Base-by-base conservation (phyloP, 306 rosid species). In the Prinsepia uniflora region DNA sequence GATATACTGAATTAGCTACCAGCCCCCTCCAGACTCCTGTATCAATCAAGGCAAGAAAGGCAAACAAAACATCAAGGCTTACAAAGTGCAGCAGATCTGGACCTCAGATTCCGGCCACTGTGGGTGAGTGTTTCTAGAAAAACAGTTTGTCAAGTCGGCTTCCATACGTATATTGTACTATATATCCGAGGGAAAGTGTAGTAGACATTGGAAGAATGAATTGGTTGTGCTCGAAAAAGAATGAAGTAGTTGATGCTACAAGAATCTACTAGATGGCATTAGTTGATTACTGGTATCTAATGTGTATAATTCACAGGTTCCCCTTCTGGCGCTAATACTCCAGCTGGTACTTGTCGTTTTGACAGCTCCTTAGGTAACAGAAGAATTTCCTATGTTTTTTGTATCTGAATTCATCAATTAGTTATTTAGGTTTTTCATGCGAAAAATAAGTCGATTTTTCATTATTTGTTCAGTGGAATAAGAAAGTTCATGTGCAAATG, bases 281-380 rank as follows among this genome's bases (percentile, higher is more conserved):
- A 20, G 46, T 58, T 14, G 15, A 19, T 19, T 56, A 47, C 24
- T 10, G 49, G 68, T 58, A 49, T 72, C 70, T 63, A 40, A 67
- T 50, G 41, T 67, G 34, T 78, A 46, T 76, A 66, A 76, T 75
- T 88, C 71, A 73, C 91, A 94, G 98, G 96, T 77, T 90, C 96
- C 82, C 96, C 96, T 78, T 75, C 91, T n/a, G 89, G 86, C 18
- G 81, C 87, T 57, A 94, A 86, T 77, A 89, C 98, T 66, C 90
- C 95, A 22, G 97, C 88, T 68, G 97, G 98, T 78, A 86, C 98
- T n/a, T 94, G 98, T 71, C 97, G 98, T 36, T 94, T 88, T 79
- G 98, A 94, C 80, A 94, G 98, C 84, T 94, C 98, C 57, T 84
- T 90, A 73, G 96, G 98, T 94, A 89, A 75, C 67, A 69, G 67